These are phyloP conservation scores for Aureobasidium sp. DNA, from an alignment of 2,329 filamentous ascomycete species.

Conservation along the genomic window DNA sequence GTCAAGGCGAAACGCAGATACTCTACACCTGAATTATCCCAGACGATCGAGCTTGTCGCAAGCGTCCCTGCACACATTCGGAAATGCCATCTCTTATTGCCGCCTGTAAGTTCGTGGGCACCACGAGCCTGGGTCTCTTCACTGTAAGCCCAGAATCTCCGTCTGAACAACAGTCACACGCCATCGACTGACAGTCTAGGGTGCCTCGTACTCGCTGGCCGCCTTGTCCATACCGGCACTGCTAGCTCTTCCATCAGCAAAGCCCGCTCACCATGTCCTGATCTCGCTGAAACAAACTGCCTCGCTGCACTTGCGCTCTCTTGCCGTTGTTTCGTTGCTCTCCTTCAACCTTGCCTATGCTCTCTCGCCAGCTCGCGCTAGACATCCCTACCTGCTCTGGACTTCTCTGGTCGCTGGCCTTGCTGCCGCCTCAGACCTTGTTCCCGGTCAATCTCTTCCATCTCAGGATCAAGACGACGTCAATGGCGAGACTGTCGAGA, in stretches of 20 bases:
- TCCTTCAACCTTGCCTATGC: conserved; percentile 72
- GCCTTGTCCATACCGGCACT: conserved; percentile 73
- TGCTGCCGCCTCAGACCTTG: conserved; percentile 11
- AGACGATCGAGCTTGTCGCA: background rate
- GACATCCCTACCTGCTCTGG: conserved; percentile 89
- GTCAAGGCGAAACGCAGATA: background rate
- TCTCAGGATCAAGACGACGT: conserved; percentile 33
- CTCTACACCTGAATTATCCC: background rate
- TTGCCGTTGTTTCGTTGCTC: conserved; percentile 61
- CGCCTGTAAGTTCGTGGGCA: conserved; percentile 86
- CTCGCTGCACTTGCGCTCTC: conserved; percentile 58
- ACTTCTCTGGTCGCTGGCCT: conserved; percentile 48
- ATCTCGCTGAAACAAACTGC: conserved; percentile 54
- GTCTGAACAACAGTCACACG: background rate
- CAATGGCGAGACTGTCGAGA: conserved; percentile 45
- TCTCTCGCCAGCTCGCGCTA: conserved; percentile 64
- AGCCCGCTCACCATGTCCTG: conserved; percentile 63
- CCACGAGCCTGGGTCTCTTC: conserved; percentile 77
- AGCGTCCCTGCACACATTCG: background rate
- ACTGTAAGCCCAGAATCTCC: conserved; percentile 55
- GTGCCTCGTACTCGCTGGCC: conserved; percentile 78
- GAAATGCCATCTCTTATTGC: conserved; percentile 52
- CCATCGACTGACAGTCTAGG: conserved; percentile 47
- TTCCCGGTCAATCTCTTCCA: conserved; percentile 27
- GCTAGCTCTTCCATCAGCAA: conserved; percentile 70